Percentiles rank a stretch among this genome's conserved stretches.
phyloP scores from a whole-genome alignment of 202 grass and related monocot species.

The Brachypodium distachyon region DNA sequence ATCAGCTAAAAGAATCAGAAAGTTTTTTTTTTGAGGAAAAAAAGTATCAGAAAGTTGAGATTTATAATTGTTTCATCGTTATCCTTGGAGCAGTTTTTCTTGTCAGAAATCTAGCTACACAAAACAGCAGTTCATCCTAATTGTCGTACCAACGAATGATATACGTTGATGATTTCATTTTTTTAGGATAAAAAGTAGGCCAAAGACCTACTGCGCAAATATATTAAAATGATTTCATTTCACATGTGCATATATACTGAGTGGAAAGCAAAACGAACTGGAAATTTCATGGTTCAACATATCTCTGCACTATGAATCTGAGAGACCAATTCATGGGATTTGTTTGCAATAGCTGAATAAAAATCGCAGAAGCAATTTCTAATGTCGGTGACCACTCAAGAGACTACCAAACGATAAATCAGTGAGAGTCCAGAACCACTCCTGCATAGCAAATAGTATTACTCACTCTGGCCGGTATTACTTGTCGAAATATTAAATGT shows the following conservation, averaged over 20 bases:
- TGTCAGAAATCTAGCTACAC: neutral
- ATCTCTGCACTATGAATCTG: neutral
- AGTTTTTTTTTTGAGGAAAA: too few species aligned
- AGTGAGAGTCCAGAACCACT: neutral
- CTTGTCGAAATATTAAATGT: too few species aligned
- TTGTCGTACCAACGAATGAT: neutral
- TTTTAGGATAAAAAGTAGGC: too few species aligned
- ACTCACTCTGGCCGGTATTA: too few species aligned
- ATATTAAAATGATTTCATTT: too few species aligned
- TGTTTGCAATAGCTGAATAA: neutral
- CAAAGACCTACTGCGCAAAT: too few species aligned
- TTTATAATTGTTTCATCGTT: neutral
- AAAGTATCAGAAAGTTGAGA: too few species aligned
- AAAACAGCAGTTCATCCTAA: neutral
- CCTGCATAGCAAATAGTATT: too few species aligned
- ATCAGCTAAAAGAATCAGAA: neutral
- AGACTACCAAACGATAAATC: neutral
- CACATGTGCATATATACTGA: neutral
- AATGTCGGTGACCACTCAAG: neutral
- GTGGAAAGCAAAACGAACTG: neutral
- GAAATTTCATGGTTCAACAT: neutral
- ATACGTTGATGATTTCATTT: neutral
- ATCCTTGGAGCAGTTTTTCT: neutral
- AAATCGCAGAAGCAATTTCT: neutral
- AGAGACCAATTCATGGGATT: neutral